Base-by-base conservation (phyloP, 73 alveolate genomes). In the Symbiodinium pilosum region DNA sequence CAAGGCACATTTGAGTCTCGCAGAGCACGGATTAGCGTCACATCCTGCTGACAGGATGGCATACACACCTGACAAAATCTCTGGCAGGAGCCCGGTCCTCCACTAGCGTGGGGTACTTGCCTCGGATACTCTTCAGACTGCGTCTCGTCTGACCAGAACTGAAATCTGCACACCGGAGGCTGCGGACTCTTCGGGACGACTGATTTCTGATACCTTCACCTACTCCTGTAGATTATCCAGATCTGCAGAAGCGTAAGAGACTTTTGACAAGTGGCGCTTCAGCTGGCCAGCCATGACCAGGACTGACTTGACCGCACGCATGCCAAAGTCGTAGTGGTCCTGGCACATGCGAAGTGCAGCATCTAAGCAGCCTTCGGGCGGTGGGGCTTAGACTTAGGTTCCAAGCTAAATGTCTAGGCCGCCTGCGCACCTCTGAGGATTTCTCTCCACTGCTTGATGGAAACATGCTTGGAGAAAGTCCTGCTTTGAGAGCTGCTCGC, bases 281-380 rank as follows among this genome's bases (percentile, higher is more conserved):
- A 99, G 99, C 93, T 99, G 93, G 69, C 99, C 99, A 5, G 99
- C 99, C 99, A 99, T 99, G 51, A 99, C 99, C 98, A 99, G 94
- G 71, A 99, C 99, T 7, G 99, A 99, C 99, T 99, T 99, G 36
- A 99, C 99, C 41, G 99, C 99, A 86, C 99, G 99, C 99, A 99
- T 99, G 92, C 99, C 99, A 93, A 99, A 99, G 95, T 99, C 99
- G 99, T 99, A 99, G 99, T 99, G 99, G 91, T 99, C 99, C 99
- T 99, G 99, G 47, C 4, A 73, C 47, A 68, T 14, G 14, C 59
- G 59, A 14, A n/a, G 42, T 16, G 11, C 86, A 71, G 75, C n/a
- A 14, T 24, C 24, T 54, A 24, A 54, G 24, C 14, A 54, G 14
- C 14, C 24, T 24, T 54, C 24, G 75, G 75, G 24, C 14, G n/a